phyloP scores from a whole-genome alignment of 2,329 filamentous ascomycete species.

The Penicillium sp. region DNA sequence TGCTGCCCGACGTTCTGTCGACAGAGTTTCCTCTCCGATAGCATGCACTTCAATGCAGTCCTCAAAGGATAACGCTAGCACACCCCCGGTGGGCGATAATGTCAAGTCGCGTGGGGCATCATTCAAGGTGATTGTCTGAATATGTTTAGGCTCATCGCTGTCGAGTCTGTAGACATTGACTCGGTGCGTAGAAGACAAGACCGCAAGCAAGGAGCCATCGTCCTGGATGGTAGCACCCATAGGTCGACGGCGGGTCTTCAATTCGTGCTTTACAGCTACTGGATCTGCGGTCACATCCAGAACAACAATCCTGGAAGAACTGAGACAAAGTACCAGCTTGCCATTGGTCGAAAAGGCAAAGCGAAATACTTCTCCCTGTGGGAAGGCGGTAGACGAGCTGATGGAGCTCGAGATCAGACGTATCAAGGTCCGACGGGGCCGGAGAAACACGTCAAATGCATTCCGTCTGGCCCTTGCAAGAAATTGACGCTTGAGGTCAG shows the following conservation, averaged over 20 bases:
- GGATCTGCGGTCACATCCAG: slow-evolving; percentile 60
- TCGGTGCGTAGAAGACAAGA: slow-evolving; percentile 75
- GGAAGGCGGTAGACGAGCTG: slow-evolving; percentile 72
- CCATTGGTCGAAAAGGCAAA: slow-evolving; percentile 74
- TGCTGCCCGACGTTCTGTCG: slow-evolving; percentile 66
- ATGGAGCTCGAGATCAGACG: slow-evolving; percentile 79
- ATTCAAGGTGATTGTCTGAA: slow-evolving; percentile 71
- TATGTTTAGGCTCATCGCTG: slow-evolving; percentile 59
- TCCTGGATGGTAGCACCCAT: slow-evolving; percentile 73
- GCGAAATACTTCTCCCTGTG: slow-evolving; percentile 78
- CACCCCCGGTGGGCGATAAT: slow-evolving; percentile 72
- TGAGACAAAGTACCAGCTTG: slow-evolving; percentile 70
- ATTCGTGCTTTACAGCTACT: slow-evolving; percentile 65
- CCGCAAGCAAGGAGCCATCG: slow-evolving; percentile 68
- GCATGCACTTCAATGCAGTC: slow-evolving; percentile 85
- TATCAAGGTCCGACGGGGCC: slow-evolving; percentile 65
- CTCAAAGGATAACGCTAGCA: slow-evolving; percentile 78
- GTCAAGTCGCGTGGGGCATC: slow-evolving; percentile 73
- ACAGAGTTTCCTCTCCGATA: slow-evolving; percentile 57
- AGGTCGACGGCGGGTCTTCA: slow-evolving; percentile 73
- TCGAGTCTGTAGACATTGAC: slow-evolving; percentile 77
- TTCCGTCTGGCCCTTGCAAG: slow-evolving; percentile 67
- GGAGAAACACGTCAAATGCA: slow-evolving; percentile 69
- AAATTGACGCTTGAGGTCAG: slow-evolving; percentile 60
- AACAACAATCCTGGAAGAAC: slow-evolving; percentile 77